Conservation (phyloP, 345 rosid species). For the Moricandia moricandioides region DNA sequence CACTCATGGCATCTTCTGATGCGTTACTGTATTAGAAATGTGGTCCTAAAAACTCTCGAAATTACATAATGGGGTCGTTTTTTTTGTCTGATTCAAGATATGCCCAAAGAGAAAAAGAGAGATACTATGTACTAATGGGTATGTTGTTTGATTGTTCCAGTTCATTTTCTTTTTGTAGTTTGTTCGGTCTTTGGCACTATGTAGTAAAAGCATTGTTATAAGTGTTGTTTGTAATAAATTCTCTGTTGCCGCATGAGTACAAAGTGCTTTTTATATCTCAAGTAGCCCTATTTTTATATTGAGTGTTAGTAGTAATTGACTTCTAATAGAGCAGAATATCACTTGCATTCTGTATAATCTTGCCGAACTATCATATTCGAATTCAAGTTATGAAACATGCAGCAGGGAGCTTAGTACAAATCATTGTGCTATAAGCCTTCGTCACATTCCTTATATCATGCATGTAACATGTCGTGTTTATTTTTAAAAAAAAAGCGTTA, state of each 20-base stretch:
- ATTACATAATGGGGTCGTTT: slow-evolving; percentile 12
- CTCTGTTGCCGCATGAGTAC: slow-evolving; percentile 34
- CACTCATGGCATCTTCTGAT: slow-evolving; percentile 70
- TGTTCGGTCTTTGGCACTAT: slow-evolving; percentile 24
- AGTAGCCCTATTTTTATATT: not conserved
- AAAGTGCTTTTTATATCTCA: not conserved
- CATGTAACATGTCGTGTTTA: not conserved
- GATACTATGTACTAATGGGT: not conserved
- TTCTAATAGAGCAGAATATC: not conserved
- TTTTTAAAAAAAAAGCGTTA: not conserved
- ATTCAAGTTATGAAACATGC: not conserved
- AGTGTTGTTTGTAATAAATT: slow-evolving; percentile 34
- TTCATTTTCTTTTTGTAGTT: not conserved
- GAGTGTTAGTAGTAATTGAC: not conserved
- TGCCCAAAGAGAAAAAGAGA: slow-evolving; percentile 8
- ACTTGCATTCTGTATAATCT: not conserved
- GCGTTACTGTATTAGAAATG: slow-evolving; percentile 44
- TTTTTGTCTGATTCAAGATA: slow-evolving; percentile 17
- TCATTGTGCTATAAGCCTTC: not conserved
- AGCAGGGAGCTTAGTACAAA: not conserved
- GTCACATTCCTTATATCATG: not conserved
- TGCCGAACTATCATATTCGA: not conserved
- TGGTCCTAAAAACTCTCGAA: slow-evolving; percentile 2
- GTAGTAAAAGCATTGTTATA: slow-evolving; percentile 19
- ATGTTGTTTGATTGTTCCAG: slow-evolving; percentile 18